Base-by-base conservation (phyloP, 169 alveolate genomes). In the Eimeria maxima region DNA sequence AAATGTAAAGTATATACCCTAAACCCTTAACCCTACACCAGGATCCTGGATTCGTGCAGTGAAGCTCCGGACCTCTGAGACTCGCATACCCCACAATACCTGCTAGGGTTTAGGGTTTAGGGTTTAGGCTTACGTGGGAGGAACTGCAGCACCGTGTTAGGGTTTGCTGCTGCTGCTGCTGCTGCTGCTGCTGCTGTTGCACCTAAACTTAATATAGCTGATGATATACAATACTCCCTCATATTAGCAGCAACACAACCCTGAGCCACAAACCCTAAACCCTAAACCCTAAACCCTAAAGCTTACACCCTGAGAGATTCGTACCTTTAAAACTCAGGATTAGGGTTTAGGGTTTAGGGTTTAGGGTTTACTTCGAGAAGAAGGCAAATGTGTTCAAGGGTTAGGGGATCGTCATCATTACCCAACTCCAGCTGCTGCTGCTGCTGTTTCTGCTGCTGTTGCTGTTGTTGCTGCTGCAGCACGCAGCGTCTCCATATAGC, bases 331-430 rank as follows among this genome's bases (percentile, higher is more conserved):
- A n/a, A n/a, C n/a, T n/a, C n/a, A 29, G 53, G 42, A 0, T 29
- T 33, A 73, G 84, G 84, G 53, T 73, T 73, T 73, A 73, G 84
- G 84, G 84, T 73, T 73, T 73, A 73, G 84, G 89, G 33, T 42
- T n/a, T n/a, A n/a, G n/a, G n/a, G 44, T 44, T 20, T 6, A 74
- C 84, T 29, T 74, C 84, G 42, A 74, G 84, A 20, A 74, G 84
- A 74, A 74, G 84, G 42, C 57, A 27, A 29, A 29, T 42, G 45
- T 74, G 84, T 11, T 74, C 84, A 16, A 74, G 84, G 53, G 45
- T 27, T n/a, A 74, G 50, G 4, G 84, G 84, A 11, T 27, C 84
- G 7, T 29, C 84, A 44, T 29, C 53, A 16, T 74, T 24, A 29
- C 84, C 84, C 84, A 74, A 44, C 18, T 74, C 53, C 76, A 67